Conservation (phyloP, 768 basidiomycete species). For the Gloeopeniophorella convolvens region DNA sequence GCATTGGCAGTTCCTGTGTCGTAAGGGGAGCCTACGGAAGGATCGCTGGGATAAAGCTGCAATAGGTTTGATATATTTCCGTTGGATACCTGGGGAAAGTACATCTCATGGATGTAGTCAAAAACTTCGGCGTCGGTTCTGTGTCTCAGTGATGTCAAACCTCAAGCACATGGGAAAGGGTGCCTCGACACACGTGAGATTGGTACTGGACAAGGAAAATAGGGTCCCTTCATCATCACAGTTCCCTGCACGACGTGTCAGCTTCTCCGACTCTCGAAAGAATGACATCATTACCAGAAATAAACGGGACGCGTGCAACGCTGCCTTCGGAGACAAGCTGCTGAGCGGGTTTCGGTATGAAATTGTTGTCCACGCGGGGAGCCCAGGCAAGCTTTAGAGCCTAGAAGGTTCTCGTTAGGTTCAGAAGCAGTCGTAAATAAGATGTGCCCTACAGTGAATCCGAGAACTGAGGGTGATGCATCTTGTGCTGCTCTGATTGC, state of each 20-base stretch:
- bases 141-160: too few species aligned
- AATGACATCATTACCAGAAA: too few species aligned
- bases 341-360: conserved; percentile 31
- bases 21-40: too few species aligned
- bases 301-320: conserved; percentile 26
- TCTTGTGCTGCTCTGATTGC: conserved; percentile 30
- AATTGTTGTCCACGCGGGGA: conserved; percentile 35
- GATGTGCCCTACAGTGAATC: conserved; percentile 24
- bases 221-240: conserved; percentile 26
- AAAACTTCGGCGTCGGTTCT: background rate
- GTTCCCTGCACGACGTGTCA: too few species aligned
- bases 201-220: conserved; percentile 19
- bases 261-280: too few species aligned
- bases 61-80: background rate
- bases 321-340: conserved; percentile 30
- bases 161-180: too few species aligned
- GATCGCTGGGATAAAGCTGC: background rate
- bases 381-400: conserved; percentile 31
- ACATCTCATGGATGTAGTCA: background rate
- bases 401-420: too few species aligned
- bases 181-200: conserved; percentile 24
- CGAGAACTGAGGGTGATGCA: conserved; percentile 26
- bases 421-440: background rate
- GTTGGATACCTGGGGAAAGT: background rate
- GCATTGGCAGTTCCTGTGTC: background rate